Conservation (phyloP, 257 asterid species). For the Ehretia macrophylla region DNA sequence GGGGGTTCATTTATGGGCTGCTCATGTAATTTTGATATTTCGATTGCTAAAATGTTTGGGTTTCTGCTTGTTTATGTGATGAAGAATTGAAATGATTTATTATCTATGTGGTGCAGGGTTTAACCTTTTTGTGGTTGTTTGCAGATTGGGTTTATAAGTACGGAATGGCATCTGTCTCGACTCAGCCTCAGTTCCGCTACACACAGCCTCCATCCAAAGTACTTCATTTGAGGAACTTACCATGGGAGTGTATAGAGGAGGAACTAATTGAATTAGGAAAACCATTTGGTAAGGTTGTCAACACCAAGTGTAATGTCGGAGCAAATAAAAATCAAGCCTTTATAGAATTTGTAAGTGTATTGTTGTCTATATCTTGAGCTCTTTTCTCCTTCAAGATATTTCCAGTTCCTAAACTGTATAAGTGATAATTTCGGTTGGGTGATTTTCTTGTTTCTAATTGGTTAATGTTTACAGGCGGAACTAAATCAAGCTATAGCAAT, state of each 20-base stretch:
- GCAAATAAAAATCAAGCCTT: slow-evolving; percentile 97
- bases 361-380: slow-evolving; percentile 1
- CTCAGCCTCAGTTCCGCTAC: slow-evolving; percentile 95
- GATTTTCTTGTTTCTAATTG: slow-evolving; percentile 9
- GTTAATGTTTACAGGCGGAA: slow-evolving; percentile 53
- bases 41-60: no score
- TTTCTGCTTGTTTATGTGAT: neutral
- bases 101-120: no score
- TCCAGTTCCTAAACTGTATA: neutral
- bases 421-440: slow-evolving; percentile 6
- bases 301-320: slow-evolving; percentile 98
- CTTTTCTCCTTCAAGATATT: neutral
- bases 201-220: slow-evolving; percentile 98
- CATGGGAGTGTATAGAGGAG: slow-evolving; percentile 98
- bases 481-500: slow-evolving; percentile 95
- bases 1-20: no score
- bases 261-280: slow-evolving; percentile 87
- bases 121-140: neutral
- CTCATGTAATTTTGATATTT: no score
- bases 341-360: slow-evolving; percentile 79
- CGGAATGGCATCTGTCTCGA: slow-evolving; percentile 84
- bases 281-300: slow-evolving; percentile 94
- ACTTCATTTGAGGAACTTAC: slow-evolving; percentile 92
- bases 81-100: neutral
- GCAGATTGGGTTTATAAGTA: slow-evolving; percentile 33